These are phyloP conservation scores for Metschnikowia corniflorae DNA, from an alignment of 805 yeast species.

Conservation along the genomic window DNA sequence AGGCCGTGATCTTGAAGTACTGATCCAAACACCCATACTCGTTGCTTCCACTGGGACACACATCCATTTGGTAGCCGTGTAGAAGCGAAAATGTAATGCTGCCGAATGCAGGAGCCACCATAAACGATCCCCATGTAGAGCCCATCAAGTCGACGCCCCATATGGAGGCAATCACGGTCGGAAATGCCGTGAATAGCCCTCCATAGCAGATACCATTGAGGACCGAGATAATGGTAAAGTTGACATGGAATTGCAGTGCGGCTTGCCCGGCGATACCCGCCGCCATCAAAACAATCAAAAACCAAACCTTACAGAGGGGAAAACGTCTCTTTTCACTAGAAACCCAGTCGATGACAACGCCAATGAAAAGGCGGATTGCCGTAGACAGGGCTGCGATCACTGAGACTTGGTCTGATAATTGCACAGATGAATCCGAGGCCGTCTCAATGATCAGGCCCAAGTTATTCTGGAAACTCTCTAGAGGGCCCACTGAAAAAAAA, in stretches of 20 bases:
- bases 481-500: conserved; percentile 71
- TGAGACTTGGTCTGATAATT: conserved; percentile 50
- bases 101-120: conserved; percentile 86
- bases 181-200: conserved; percentile 78
- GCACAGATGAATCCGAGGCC: conserved; percentile 22
- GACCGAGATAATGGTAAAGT: conserved; percentile 34
- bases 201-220: conserved; percentile 75
- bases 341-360: conserved; percentile 64
- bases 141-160: conserved; percentile 92
- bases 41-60: conserved; percentile 21
- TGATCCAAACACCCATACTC: conserved; percentile 21
- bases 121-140: conserved; percentile 87
- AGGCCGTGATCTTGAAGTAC: conserved; percentile 28
- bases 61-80: conserved; percentile 65
- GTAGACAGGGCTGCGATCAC: conserved; percentile 68
- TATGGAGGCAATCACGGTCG: conserved; percentile 74
- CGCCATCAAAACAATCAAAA: conserved; percentile 24
- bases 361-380: conserved; percentile 59
- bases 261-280: conserved; percentile 35
- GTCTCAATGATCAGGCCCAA: conserved; percentile 68
- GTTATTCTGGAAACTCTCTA: conserved; percentile 81
- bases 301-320: conserved; percentile 34
- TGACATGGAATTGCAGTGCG: conserved; percentile 7
- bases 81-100: conserved; percentile 62
- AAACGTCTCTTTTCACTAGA: conserved; percentile 25